Evolutionary conservation across 163 green algal genomes (phyloP), one percentile per base, ranked within the genome.

Genomic region (Scenedesmus sp.): DNA sequence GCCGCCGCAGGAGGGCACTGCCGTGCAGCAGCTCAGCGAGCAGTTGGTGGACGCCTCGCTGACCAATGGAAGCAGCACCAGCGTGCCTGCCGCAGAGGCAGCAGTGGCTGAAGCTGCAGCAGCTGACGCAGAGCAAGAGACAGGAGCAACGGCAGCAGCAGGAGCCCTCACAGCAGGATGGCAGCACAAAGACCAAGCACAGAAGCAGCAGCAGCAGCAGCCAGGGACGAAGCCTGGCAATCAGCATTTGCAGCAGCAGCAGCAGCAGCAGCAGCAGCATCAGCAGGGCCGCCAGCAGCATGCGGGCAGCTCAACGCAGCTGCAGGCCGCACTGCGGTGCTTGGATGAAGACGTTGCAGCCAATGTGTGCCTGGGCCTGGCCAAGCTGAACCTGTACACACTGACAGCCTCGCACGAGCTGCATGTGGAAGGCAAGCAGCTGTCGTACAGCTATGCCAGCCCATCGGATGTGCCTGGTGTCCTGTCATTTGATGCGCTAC

Each of bases 331-430:
- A 33, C 83, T 90, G 30, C 53, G 79, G 0, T 12, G 43, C 18
- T 72, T 96, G 46, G 93, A 92, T 3, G 92, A 90, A 24, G 94
- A 96, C 51, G 90, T 96, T 1, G 91, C 86, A 7, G 94, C 94
- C 53, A 96, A 96, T 85, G 81, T 94, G 80, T 70, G 91, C 49
- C 85, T 96, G 37, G 93, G 90, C 22, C 86, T 85, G 51, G 94
- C 79, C 35, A 95, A 95, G 79, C 78, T 95, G 73, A 85, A 87
- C 82, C 83, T 94, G 51, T 88, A 89, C 40, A 89, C 92, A 20
- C 90, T 96, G n/a, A 85, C 92, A n/a, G 86, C 73, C 37, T 94
- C 83, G 73, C 89, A 93, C 56, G 35, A 89, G 20, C 51, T 37
- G 20, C 26, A 86, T 56, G 51, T 93, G 51, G 90, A 91, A 72